These are phyloP conservation scores for Ramalina peruviana DNA, from an alignment of 495 filamentous ascomycete genomes.

Conservation along the genomic window DNA sequence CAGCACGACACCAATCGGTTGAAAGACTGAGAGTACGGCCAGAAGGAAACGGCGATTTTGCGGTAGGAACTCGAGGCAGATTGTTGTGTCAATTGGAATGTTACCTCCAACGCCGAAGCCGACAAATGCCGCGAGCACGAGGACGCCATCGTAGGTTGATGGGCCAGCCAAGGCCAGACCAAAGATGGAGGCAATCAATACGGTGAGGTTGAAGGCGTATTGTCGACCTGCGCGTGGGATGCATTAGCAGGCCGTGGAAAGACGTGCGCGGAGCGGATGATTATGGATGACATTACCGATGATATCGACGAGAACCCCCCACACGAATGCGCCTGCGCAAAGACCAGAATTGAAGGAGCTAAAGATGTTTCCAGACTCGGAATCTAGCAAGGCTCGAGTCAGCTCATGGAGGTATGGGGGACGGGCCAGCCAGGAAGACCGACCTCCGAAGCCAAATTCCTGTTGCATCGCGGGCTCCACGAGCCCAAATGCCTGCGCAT, in stretches of 20 bases:
- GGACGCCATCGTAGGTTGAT: slow-evolving; percentile 25
- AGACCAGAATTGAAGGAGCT: slow-evolving; percentile 22
- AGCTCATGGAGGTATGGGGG: background rate
- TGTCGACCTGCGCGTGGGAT: slow-evolving; percentile 21
- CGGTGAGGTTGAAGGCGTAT: slow-evolving; percentile 37
- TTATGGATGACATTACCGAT: slow-evolving; percentile 22
- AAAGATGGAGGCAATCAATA: slow-evolving; percentile 30
- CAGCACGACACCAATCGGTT: slow-evolving; percentile 33
- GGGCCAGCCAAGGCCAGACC: slow-evolving; percentile 31
- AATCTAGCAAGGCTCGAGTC: slow-evolving; percentile 1
- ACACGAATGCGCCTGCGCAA: slow-evolving; percentile 30
- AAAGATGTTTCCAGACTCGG: slow-evolving; percentile 19
- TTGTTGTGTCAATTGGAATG: slow-evolving; percentile 37
- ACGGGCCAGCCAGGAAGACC: too few species aligned
- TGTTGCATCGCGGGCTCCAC: slow-evolving; percentile 30
- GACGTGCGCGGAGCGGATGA: background rate
- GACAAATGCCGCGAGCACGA: slow-evolving; percentile 31
- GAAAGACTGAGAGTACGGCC: slow-evolving; percentile 33
- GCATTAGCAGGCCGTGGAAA: background rate
- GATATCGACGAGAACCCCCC: slow-evolving; percentile 37
- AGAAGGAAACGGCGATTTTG: slow-evolving; percentile 33
- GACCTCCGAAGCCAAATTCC: slow-evolving; percentile 28
- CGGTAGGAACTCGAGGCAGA: slow-evolving; percentile 34
- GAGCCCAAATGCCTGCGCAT: slow-evolving; percentile 35
- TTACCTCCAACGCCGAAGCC: slow-evolving; percentile 37